Evolutionary conservation across 768 basidiomycete species (phyloP).

Genomic region (Tephrocybe sp.): DNA sequence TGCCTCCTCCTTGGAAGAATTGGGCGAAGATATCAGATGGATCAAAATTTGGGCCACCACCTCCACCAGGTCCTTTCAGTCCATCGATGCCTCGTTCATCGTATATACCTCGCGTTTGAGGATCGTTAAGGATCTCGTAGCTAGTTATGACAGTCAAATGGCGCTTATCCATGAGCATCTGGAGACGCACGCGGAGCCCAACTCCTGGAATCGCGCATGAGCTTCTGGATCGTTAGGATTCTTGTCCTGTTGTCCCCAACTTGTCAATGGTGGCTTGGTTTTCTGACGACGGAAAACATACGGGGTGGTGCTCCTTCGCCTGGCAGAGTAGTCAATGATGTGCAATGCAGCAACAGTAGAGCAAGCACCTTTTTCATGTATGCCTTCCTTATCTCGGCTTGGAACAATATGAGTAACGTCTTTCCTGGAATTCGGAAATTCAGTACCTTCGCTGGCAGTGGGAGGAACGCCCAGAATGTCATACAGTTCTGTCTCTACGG

Average conservation of each 20-base stretch:
- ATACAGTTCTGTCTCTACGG: slow-evolving; percentile 80
- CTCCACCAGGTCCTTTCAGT: slow-evolving; percentile 47
- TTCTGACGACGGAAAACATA: slow-evolving; percentile 28
- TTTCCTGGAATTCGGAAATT: slow-evolving; percentile 2
- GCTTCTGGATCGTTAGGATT: slow-evolving; percentile 90
- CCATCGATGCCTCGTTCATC: slow-evolving; percentile 76
- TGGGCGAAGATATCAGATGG: slow-evolving; percentile 72
- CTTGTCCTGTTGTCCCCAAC: slow-evolving; percentile 62
- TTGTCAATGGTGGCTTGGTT: neutral
- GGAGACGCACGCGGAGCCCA: slow-evolving; percentile 76
- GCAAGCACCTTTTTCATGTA: slow-evolving; percentile 83
- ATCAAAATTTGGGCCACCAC: slow-evolving; percentile 49
- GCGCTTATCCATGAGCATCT: slow-evolving; percentile 1
- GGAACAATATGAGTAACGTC: slow-evolving; percentile 17
- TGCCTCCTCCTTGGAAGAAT: slow-evolving; percentile 54
- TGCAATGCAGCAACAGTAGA: slow-evolving; percentile 13
- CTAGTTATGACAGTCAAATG: slow-evolving; percentile 33
- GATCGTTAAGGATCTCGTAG: slow-evolving; percentile 81
- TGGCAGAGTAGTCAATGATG: slow-evolving; percentile 31
- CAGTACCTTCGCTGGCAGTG: slow-evolving; percentile 68
- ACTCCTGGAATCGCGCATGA: slow-evolving; percentile 82
- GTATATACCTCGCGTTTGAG: slow-evolving; percentile 67
- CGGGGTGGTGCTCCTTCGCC: slow-evolving; percentile 89
- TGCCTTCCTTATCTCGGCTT: slow-evolving; percentile 90
- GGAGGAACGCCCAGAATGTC: slow-evolving; percentile 78